Evolutionary conservation across 163 green algal genomes (phyloP).

Genomic region (Scenedesmus sp.): DNA sequence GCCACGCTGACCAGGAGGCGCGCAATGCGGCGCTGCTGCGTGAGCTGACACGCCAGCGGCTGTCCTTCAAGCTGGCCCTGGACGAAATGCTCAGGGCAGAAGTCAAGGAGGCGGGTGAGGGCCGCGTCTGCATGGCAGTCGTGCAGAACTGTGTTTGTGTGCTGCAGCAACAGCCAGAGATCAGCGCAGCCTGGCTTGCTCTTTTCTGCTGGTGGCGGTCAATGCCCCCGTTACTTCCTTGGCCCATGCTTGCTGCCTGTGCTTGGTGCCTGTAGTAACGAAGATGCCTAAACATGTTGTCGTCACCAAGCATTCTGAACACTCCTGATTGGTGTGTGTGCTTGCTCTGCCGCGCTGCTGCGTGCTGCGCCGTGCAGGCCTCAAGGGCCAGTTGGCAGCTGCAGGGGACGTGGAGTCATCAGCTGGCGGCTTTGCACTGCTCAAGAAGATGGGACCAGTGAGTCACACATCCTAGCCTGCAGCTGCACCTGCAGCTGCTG

Average conservation of each 20-base stretch:
- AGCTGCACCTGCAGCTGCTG: background rate
- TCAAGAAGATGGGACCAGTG: slow-evolving; percentile 24
- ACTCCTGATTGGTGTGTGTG: background rate
- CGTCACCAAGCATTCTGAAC: background rate
- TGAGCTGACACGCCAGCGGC: slow-evolving; percentile 48
- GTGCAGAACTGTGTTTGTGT: background rate
- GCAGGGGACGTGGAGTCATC: background rate
- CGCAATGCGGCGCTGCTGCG: slow-evolving; percentile 42
- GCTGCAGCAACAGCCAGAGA: background rate
- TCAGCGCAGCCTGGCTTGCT: background rate
- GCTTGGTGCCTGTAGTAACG: too few relatives aligned
- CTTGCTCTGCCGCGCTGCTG: background rate
- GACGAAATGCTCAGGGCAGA: slow-evolving; percentile 3
- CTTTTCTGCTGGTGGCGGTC: background rate
- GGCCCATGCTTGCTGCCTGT: background rate
- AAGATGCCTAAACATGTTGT: background rate
- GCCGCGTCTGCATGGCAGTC: background rate
- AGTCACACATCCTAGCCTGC: background rate
- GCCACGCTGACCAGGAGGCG: slow-evolving; percentile 47
- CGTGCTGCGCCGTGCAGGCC: background rate
- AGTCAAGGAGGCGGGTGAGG: background rate
- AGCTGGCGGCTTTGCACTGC: slow-evolving; percentile 14
- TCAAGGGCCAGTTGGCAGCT: slow-evolving; percentile 31
- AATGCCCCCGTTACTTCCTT: too few relatives aligned
- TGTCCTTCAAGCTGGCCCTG: slow-evolving; percentile 43